Conservation (phyloP, 148 eudicot genomes). For the Rhododendron henanense region DNA sequence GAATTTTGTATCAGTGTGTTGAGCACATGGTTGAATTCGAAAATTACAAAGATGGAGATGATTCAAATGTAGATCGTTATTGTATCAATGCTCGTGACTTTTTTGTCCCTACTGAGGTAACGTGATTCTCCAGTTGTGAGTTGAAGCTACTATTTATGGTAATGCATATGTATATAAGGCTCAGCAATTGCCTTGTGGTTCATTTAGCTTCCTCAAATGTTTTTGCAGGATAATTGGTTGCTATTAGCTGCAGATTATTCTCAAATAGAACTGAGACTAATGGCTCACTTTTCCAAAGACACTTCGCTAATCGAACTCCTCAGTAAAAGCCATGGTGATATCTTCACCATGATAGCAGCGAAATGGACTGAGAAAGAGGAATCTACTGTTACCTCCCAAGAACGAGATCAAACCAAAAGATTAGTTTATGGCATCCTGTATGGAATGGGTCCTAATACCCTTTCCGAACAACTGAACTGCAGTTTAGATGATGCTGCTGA, state of each 20-base stretch:
- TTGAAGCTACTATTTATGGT: background rate
- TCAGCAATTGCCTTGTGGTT: slow-evolving; percentile 2
- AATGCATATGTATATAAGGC: background rate
- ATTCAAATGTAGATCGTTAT: slow-evolving; percentile 28
- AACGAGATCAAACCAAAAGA: slow-evolving; percentile 89
- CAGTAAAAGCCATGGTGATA: slow-evolving; percentile 67
- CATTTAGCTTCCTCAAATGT: slow-evolving; percentile 2
- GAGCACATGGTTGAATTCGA: slow-evolving; percentile 83
- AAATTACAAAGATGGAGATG: slow-evolving; percentile 34
- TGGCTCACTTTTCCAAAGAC: slow-evolving; percentile 98
- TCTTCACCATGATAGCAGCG: slow-evolving; percentile 86
- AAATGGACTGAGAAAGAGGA: slow-evolving; percentile 79
- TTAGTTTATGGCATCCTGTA: slow-evolving; percentile 92
- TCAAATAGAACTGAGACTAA: slow-evolving; percentile 90
- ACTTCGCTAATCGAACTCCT: slow-evolving; percentile 68
- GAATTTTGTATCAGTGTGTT: slow-evolving; percentile 54
- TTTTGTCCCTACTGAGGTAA: slow-evolving; percentile 85
- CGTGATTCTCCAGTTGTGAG: background rate
- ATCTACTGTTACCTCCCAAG: slow-evolving; percentile 53
- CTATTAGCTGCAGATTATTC: slow-evolving; percentile 95
- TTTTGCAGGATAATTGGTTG: slow-evolving; percentile 83
- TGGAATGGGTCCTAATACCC: slow-evolving; percentile 92
- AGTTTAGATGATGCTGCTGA: slow-evolving; percentile 69
- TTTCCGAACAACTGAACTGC: slow-evolving; percentile 85
- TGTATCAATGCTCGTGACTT: slow-evolving; percentile 84